Conservation (phyloP, 2,329 filamentous ascomycete genomes). For the Malbranchea zuffiana region DNA sequence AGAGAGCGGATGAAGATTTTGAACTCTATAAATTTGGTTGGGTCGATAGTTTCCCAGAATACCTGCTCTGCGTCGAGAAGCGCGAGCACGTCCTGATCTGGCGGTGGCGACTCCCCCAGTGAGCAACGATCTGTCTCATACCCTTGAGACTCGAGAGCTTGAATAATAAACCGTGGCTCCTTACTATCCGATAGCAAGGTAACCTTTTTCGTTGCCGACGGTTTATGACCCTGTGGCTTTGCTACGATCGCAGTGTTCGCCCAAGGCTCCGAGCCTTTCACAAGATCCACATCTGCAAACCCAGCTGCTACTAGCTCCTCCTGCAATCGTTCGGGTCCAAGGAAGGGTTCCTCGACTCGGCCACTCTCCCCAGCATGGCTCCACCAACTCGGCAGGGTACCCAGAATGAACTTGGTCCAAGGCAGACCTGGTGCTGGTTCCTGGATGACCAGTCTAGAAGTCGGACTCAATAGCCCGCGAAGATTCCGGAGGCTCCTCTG, state of each 20-base stretch:
- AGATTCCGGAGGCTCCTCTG: neutral
- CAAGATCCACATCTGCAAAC: constrained; percentile 6
- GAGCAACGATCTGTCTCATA: constrained; percentile 1
- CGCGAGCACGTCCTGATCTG: neutral
- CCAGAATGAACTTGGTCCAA: neutral
- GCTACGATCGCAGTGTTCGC: too few relatives aligned
- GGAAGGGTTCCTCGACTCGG: neutral
- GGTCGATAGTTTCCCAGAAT: constrained; percentile 27
- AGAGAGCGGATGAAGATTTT: neutral
- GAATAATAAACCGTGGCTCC: neutral
- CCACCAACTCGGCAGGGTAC: constrained; percentile 11
- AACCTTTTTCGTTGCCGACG: neutral
- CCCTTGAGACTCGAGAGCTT: neutral
- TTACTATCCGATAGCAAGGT: too few relatives aligned
- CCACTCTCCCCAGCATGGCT: constrained; percentile 6
- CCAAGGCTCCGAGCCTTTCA: too few relatives aligned
- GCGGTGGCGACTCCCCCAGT: constrained; percentile 1
- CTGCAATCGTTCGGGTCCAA: constrained; percentile 6
- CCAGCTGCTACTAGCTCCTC: constrained; percentile 3
- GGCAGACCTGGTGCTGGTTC: neutral
- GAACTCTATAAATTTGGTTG: neutral
- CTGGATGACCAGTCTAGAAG: constrained; percentile 3
- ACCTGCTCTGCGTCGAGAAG: constrained; percentile 23
- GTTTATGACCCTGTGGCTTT: too few relatives aligned
- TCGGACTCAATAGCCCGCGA: constrained; percentile 1